phyloP scores from a whole-genome alignment of 148 eudicot genomes.

The Persicaria tinctoria region DNA sequence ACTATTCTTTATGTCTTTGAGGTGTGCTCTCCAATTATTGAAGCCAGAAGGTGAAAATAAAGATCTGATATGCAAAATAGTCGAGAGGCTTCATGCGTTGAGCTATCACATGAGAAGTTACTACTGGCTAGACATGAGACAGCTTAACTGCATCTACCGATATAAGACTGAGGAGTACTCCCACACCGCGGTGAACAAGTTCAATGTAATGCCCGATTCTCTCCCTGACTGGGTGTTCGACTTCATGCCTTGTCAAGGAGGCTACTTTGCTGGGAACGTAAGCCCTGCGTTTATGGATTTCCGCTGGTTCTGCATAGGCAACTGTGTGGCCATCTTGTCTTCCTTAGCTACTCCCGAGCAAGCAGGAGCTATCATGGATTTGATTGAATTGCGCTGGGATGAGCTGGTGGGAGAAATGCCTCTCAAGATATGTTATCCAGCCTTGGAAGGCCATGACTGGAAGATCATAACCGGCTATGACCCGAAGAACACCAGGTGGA shows the following conservation, averaged over 20 bases:
- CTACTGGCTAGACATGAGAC: slow-evolving; percentile 50
- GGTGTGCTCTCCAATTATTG: slow-evolving; percentile 41
- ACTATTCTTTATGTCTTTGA: slow-evolving; percentile 48
- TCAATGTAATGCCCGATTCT: slow-evolving; percentile 66
- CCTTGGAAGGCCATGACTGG: slow-evolving; percentile 81
- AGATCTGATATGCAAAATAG: slow-evolving; percentile 35
- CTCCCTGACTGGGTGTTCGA: slow-evolving; percentile 78
- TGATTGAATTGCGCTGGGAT: slow-evolving; percentile 76
- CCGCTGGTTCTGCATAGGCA: slow-evolving; percentile 85
- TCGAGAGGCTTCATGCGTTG: slow-evolving; percentile 46
- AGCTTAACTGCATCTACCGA: slow-evolving; percentile 51
- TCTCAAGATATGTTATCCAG: slow-evolving; percentile 73
- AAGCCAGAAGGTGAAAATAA: slow-evolving; percentile 47
- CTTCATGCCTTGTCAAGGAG: slow-evolving; percentile 74
- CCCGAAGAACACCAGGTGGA: slow-evolving; percentile 75
- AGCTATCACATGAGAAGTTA: slow-evolving; percentile 56
- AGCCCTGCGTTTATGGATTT: slow-evolving; percentile 86
- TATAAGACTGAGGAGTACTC: slow-evolving; percentile 57
- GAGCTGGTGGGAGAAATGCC: slow-evolving; percentile 93
- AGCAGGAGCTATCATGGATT: slow-evolving; percentile 75
- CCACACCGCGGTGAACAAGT: slow-evolving; percentile 69
- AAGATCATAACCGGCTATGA: slow-evolving; percentile 73
- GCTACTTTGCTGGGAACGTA: slow-evolving; percentile 79
- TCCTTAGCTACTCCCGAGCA: slow-evolving; percentile 86
- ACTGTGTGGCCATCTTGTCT: slow-evolving; percentile 71